phyloP scores from a whole-genome alignment of 306 rosid species.

The Crotalaria pallida region DNA sequence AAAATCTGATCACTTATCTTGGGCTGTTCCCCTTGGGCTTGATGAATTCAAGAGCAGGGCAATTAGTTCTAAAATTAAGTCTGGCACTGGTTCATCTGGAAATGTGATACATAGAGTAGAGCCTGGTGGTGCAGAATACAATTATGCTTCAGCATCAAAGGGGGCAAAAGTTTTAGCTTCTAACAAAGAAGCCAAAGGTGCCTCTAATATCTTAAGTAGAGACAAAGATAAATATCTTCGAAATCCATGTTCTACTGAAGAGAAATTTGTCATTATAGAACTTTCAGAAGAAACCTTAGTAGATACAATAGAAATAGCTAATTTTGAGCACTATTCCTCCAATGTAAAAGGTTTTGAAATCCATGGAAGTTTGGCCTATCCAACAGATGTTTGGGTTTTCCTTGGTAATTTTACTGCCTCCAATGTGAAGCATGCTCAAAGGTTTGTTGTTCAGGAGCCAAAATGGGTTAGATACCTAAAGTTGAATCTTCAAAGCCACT shows the following conservation, averaged over 20 bases:
- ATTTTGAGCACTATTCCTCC: constrained; percentile 91
- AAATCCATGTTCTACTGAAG: constrained; percentile 91
- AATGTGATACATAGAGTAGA: constrained; percentile 70
- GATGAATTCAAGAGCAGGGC: constrained; percentile 91
- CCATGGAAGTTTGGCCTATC: constrained; percentile 75
- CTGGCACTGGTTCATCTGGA: constrained; percentile 54
- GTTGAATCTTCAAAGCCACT: constrained; percentile 73
- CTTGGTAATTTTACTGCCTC: constrained; percentile 82
- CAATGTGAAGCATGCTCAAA: constrained; percentile 73
- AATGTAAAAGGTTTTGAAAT: constrained; percentile 81
- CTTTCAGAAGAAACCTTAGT: constrained; percentile 96
- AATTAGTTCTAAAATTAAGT: constrained; percentile 47
- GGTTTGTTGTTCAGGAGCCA: constrained; percentile 70
- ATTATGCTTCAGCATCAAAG: constrained; percentile 94
- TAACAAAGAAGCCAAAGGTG: constrained; percentile 98
- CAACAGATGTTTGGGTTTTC: constrained; percentile 76
- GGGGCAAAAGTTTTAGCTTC: constrained; percentile 95
- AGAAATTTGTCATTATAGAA: constrained; percentile 73
- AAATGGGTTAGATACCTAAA: constrained; percentile 97
- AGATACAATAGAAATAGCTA: constrained; percentile 77
- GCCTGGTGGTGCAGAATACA: constrained; percentile 85
- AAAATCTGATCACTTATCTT: constrained; percentile 46
- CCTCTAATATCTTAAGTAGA: constrained; percentile 71
- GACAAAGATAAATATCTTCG: constrained; percentile 94
- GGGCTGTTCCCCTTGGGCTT: constrained; percentile 73